Evolutionary conservation across 345 rosid species (phyloP).

Genomic region (Punica granatum): DNA sequence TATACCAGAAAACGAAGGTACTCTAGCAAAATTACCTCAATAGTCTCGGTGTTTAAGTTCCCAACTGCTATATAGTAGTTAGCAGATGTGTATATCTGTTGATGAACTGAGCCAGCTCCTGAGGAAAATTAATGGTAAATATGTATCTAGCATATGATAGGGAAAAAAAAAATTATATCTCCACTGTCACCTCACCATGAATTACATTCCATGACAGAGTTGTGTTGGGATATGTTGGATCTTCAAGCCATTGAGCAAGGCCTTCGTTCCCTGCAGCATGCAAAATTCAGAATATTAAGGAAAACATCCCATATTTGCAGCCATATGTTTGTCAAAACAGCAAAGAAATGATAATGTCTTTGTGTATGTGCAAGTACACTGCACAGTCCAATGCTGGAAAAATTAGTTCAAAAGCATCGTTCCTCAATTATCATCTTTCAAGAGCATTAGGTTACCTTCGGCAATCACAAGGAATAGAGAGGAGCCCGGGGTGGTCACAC

Average conservation of each 20-base stretch:
- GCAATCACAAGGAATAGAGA: slow-evolving; percentile 71
- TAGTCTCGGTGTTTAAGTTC: slow-evolving; percentile 63
- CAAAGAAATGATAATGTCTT: neutral
- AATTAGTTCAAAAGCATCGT: neutral
- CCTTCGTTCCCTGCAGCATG: slow-evolving; percentile 67
- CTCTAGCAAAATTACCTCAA: slow-evolving; percentile 43
- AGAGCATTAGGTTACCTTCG: slow-evolving; percentile 44
- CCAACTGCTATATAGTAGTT: slow-evolving; percentile 74
- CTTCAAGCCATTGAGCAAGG: slow-evolving; percentile 70
- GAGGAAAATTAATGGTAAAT: slow-evolving; percentile 13
- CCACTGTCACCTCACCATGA: slow-evolving; percentile 40
- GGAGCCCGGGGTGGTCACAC: slow-evolving; percentile 43
- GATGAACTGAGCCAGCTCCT: slow-evolving; percentile 66
- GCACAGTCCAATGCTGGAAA: neutral
- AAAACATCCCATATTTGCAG: neutral
- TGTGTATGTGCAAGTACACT: neutral
- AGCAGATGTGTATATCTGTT: slow-evolving; percentile 54
- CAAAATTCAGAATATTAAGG: slow-evolving; percentile 17
- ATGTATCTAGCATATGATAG: slow-evolving; percentile 2
- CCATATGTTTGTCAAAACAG: neutral
- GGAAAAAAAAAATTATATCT: slow-evolving; percentile 4
- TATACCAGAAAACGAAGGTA: neutral
- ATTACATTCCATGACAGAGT: slow-evolving; percentile 76
- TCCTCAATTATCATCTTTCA: neutral
- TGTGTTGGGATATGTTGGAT: slow-evolving; percentile 79